Percentiles rank a stretch among this genome's conserved stretches.
phyloP scores from a whole-genome alignment of 1,139 yeast genomes.

The Sugiyamaella grinbergsii region DNA sequence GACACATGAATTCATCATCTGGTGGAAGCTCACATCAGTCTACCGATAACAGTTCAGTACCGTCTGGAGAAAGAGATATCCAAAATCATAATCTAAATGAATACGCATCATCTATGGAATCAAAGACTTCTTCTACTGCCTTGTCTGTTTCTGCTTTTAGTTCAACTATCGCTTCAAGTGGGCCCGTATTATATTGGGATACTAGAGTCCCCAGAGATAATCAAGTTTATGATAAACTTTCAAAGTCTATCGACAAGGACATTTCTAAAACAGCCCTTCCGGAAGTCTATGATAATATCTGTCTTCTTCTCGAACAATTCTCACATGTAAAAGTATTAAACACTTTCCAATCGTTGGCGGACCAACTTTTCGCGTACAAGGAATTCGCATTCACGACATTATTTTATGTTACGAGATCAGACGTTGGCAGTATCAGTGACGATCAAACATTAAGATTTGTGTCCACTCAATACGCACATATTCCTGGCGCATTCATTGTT shows the following conservation, averaged over 20 bases:
- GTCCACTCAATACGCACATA: slow-evolving; percentile 24
- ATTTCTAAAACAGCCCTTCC: background rate
- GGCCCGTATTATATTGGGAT: slow-evolving; percentile 16
- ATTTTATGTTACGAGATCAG: slow-evolving; percentile 16
- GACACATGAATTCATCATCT: background rate
- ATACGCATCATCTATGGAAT: slow-evolving; percentile 7
- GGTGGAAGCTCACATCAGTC: background rate
- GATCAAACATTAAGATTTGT: slow-evolving; percentile 18
- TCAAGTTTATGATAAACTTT: slow-evolving; percentile 18
- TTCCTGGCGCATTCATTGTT: slow-evolving; percentile 27
- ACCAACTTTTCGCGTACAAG: slow-evolving; percentile 22
- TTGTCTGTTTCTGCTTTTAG: slow-evolving; percentile 1
- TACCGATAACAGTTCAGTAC: too few relatives aligned
- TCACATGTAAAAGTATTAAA: slow-evolving; percentile 16
- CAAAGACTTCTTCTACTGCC: slow-evolving; percentile 5
- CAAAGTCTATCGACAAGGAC: slow-evolving; percentile 1
- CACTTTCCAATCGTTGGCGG: slow-evolving; percentile 16
- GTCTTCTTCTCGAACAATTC: slow-evolving; percentile 17
- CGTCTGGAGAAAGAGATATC: background rate
- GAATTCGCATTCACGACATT: slow-evolving; percentile 20
- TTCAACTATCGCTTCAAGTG: slow-evolving; percentile 6
- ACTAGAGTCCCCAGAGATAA: slow-evolving; percentile 14
- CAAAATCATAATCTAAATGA: slow-evolving; percentile 1
- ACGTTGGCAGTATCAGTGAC: slow-evolving; percentile 2
- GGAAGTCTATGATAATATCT: slow-evolving; percentile 13